Conservation (phyloP, 371 early-diverging fungal genomes). For the Mucor ambiguus region DNA sequence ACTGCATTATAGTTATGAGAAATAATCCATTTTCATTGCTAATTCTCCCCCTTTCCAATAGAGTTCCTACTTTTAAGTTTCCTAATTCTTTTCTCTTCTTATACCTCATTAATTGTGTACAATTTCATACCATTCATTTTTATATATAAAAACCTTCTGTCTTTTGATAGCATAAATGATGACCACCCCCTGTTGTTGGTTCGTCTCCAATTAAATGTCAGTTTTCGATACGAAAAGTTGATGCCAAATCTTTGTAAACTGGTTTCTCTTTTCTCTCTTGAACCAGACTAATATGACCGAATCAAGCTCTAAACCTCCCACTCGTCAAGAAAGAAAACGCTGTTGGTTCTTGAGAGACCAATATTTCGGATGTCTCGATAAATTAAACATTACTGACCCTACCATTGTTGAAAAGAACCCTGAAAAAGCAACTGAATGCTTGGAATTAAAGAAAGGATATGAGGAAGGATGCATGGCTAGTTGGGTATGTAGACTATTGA, state of each 20-base stretch:
- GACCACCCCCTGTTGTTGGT: constrained; percentile 9
- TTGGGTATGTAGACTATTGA: constrained; percentile 39
- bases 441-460: constrained; percentile 45
- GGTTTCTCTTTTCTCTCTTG: constrained; percentile 9
- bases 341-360: constrained; percentile 63
- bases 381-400: constrained; percentile 50
- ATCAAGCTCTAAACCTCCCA: constrained; percentile 44
- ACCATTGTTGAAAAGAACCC: constrained; percentile 49
- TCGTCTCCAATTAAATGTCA: constrained; percentile 8
- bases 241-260: not conserved
- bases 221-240: not conserved
- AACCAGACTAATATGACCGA: constrained; percentile 8
- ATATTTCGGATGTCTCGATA: constrained; percentile 59
- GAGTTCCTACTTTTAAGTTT: not conserved
- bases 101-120: constrained; percentile 3
- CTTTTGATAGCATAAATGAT: not conserved
- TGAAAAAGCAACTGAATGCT: constrained; percentile 41
- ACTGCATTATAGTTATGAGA: constrained; percentile 15
- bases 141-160: not conserved
- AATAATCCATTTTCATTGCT: not conserved
- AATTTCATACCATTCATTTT: not conserved
- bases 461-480: constrained; percentile 57
- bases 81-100: not conserved
- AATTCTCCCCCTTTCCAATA: not conserved
- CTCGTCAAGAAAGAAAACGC: constrained; percentile 54